phyloP scores from a whole-genome alignment of 768 basidiomycete species.

The Lactarius akahatsu region DNA sequence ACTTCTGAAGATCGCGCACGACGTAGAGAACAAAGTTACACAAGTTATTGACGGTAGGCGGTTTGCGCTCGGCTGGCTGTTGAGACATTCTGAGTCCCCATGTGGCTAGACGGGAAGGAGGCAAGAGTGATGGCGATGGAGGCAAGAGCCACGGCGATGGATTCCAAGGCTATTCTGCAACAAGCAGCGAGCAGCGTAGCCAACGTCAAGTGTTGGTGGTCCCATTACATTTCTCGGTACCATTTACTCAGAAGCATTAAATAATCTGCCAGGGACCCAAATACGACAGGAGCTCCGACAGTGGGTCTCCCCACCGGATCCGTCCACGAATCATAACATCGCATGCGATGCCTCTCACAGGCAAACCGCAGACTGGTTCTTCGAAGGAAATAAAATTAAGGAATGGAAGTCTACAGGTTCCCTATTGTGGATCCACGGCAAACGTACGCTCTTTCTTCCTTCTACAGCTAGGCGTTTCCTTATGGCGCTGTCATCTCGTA shows the following conservation, averaged over 20 bases:
- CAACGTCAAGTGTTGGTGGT: too few species aligned
- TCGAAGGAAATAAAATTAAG: neutral
- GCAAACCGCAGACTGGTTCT: conserved; percentile 1
- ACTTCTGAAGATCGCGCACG: neutral
- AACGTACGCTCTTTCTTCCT: neutral
- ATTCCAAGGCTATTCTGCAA: too few species aligned
- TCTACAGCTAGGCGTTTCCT: neutral
- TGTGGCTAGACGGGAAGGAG: too few species aligned
- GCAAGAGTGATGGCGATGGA: too few species aligned
- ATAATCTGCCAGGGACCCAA: too few species aligned
- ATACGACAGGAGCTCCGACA: neutral
- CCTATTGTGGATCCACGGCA: neutral
- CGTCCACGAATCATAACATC: conserved; percentile 5
- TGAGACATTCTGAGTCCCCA: too few species aligned
- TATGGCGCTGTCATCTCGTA: neutral
- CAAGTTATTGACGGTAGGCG: neutral
- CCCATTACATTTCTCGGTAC: too few species aligned
- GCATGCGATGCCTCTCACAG: neutral
- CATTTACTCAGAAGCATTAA: too few species aligned
- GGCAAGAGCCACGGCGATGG: too few species aligned
- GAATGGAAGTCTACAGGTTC: neutral
- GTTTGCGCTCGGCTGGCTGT: too few species aligned
- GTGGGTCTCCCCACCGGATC: conserved; percentile 8
- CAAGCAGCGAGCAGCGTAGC: too few species aligned
- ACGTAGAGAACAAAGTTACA: neutral